Conservation (phyloP, 768 basidiomycete species). For the Tulasnella sp. region DNA sequence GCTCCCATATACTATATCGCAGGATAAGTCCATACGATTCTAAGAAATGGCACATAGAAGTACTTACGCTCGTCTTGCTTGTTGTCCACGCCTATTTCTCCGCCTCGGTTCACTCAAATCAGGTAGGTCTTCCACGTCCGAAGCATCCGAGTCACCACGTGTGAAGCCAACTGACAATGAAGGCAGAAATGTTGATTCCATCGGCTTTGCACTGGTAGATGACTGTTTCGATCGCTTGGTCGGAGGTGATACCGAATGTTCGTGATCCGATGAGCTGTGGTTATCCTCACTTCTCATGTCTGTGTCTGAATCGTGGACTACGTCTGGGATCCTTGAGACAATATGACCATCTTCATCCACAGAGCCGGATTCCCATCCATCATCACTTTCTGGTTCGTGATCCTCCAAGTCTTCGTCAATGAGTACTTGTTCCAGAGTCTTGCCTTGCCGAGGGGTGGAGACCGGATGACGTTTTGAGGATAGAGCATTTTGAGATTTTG, state of each 20-base stretch:
- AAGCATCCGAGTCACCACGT: slow-evolving; percentile 41
- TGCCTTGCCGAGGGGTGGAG: no score
- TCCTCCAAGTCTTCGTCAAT: no score
- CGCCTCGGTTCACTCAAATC: slow-evolving; percentile 37
- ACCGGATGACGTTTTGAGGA: no score
- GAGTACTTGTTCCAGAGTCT: no score
- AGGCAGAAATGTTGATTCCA: slow-evolving; percentile 65
- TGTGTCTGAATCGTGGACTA: slow-evolving; percentile 2
- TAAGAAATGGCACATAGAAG: neutral
- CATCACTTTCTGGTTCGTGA: slow-evolving; percentile 20
- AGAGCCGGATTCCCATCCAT: slow-evolving; percentile 28
- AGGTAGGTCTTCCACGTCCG: slow-evolving; percentile 57
- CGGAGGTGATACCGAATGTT: slow-evolving; percentile 5
- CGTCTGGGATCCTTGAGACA: neutral
- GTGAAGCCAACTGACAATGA: slow-evolving; percentile 78
- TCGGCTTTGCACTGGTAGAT: slow-evolving; percentile 21
- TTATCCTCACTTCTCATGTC: slow-evolving; percentile 17
- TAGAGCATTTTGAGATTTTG: no score
- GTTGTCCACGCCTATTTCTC: slow-evolving; percentile 86
- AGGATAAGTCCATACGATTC: neutral
- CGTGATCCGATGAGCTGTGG: slow-evolving; percentile 13
- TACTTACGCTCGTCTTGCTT: slow-evolving; percentile 87
- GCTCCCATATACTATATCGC: slow-evolving; percentile 91
- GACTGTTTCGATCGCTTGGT: slow-evolving; percentile 8
- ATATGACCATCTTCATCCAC: slow-evolving; percentile 21